Evolutionary conservation across 768 basidiomycete species (phyloP), one percentile per base, ranked within the genome.

Genomic region (Kwoniella sp.): DNA sequence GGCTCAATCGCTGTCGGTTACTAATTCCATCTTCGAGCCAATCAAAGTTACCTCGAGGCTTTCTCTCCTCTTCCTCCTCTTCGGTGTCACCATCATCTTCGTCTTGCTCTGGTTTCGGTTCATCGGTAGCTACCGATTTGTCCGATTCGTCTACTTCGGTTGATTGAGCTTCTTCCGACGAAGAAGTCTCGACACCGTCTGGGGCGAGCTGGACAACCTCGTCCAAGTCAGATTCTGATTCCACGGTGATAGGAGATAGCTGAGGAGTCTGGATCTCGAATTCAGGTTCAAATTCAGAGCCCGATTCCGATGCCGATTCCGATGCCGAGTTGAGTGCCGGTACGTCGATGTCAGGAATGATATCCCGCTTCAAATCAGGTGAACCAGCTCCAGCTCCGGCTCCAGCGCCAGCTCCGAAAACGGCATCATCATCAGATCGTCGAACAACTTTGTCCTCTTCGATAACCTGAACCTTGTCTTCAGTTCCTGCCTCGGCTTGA

Each of bases 41-140:
- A 44, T 19, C 17, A 15, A 95, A 81, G 72, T 95, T 91, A 68
- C 92, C 90, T 49, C 95, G 87, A 19, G 68, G 69, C 25, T 60
- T 69, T 36, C 47, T 67, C 10, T 65, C 71, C 5, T 58, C 58
- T 26, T 48, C 55, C 24, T 30, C 26, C 9, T 44, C 22, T 24
- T 56, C 53, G 8, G 40, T 48, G 22, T 27, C 44, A 1, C 40
- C 47, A 37, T 52, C 47, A 56, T 21, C 37, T 44, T n/a, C 19
- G 10, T 25, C n/a, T n/a, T n/a, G n/a, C n/a, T n/a, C n/a, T n/a
- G n/a, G n/a, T n/a, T n/a, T n/a, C n/a, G n/a, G n/a, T 2, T 9
- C 46, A 7, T 27, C 24, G 24, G 44, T n/a, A n/a, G n/a, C n/a
- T n/a, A n/a, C n/a, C n/a, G n/a, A n/a, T n/a, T n/a, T n/a, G n/a